A percentile compares a stretch with the other conserved stretches of the same genome.
These are phyloP conservation scores for Diaporthe eres DNA, from an alignment of 2,329 filamentous ascomycete genomes.

Conservation along the genomic window DNA sequence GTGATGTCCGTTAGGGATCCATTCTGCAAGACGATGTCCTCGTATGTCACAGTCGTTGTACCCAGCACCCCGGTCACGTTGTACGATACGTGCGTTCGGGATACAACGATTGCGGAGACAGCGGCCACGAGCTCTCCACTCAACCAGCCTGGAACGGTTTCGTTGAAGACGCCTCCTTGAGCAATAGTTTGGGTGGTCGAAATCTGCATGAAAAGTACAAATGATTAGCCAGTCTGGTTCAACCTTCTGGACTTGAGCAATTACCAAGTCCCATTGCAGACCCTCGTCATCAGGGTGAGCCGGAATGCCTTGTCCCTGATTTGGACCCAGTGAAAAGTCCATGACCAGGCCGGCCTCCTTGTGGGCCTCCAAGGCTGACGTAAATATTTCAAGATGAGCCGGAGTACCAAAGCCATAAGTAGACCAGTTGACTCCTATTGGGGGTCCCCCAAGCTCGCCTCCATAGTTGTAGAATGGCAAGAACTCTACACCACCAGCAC, in stretches of 20 bases:
- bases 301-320: constrained; percentile 63
- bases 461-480: constrained; percentile 13
- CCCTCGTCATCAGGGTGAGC: constrained; percentile 52
- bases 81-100: neutral
- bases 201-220: neutral
- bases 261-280: constrained; percentile 49
- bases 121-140: constrained; percentile 3
- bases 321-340: constrained; percentile 62
- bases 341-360: constrained; percentile 55
- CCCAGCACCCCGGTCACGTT: constrained; percentile 39
- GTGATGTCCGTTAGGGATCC: constrained; percentile 22
- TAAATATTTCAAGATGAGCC: constrained; percentile 40
- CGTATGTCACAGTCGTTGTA: neutral
- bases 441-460: neutral
- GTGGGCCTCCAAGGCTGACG: constrained; percentile 45
- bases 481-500: constrained; percentile 5
- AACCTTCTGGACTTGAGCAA: constrained; percentile 40
- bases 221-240: neutral
- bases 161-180: constrained; percentile 32
- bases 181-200: constrained; percentile 48
- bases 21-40: neutral
- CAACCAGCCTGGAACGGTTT: neutral
- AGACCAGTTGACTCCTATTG: constrained; percentile 22
- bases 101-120: neutral
- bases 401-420: constrained; percentile 53